Base-by-base conservation (phyloP, 2,329 filamentous ascomycete species). In the Trichoderma simmonsii region DNA sequence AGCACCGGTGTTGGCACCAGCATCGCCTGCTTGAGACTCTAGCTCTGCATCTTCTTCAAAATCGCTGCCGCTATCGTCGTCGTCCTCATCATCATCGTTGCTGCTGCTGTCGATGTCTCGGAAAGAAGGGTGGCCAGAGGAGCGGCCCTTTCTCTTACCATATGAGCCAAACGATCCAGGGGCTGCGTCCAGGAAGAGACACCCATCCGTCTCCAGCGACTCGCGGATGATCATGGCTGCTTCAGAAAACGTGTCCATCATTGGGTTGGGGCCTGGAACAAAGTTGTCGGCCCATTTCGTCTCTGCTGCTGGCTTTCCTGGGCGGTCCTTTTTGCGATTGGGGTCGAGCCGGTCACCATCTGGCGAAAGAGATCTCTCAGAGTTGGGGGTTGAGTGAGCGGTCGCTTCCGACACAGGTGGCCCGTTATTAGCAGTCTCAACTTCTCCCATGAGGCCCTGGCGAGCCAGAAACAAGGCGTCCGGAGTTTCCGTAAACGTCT, bases 191-290 rank as follows among this genome's bases (percentile, higher is more conserved):
- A 80, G 77, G 77, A 78, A 78, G 3, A 79, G 51, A 24, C 78
- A 79, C 0, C 84, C 84, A 15, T 84, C 82, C 0, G 82, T 79
- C 18, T 83, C 81, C 3, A 86, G 76, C 0, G 83, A 82, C 39
- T 85, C 78, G 1, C 82, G 76, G 11, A 87, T 79, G 1, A 86
- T 78, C 24, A 80, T 81, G 15, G 85, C 82, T 6, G 85, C 85
- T 26, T 83, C 71, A 15, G 67, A 73, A 48, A 73, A 73, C 7
- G 71, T 73, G 34, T 73, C 71, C 5, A 71, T 39, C 21, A 66
- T 54, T 14, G 71, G 71, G 54, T 73, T 73, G 6, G 71, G 63
- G 1, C 71, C 68, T n/a, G 62, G 63, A 4, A 59, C 61, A 28
- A 73, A 65, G 21, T 15, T 62, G 24, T 73, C 71, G 18, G 48